phyloP scores from a whole-genome alignment of 2,329 filamentous ascomycete genomes.

The Esteya vermicola region DNA sequence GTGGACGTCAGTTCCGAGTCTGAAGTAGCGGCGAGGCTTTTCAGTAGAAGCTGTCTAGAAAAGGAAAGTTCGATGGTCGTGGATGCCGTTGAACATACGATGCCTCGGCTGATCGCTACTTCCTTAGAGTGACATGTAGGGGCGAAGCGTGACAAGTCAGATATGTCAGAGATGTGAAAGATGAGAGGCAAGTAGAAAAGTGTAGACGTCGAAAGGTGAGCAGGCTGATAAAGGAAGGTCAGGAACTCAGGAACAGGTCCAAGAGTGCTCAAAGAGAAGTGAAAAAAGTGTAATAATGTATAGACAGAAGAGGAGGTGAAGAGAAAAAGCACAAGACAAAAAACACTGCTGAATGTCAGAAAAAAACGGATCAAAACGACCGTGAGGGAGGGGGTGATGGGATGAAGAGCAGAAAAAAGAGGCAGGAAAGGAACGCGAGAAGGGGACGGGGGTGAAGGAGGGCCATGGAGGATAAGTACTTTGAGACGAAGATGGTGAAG shows the following conservation, averaged over 20 bases:
- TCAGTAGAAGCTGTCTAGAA: no score
- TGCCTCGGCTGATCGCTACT: no score
- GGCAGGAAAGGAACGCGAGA: conserved; percentile 21
- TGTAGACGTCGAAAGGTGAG: conserved; percentile 31
- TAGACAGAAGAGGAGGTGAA: no score
- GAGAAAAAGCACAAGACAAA: conserved; percentile 12
- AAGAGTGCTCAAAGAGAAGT: no score
- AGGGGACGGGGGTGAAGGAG: conserved; percentile 27
- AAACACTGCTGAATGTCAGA: conserved; percentile 21
- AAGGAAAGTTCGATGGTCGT: conserved; percentile 6
- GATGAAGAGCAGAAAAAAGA: conserved; percentile 17
- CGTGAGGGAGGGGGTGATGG: no score
- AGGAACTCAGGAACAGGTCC: conserved; percentile 1
- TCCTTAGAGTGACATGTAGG: no score
- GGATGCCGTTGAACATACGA: no score
- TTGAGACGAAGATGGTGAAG: conserved; percentile 8
- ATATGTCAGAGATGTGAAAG: no score
- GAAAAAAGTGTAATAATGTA: conserved; percentile 15
- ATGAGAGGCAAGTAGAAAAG: conserved; percentile 27
- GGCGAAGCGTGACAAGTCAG: no score
- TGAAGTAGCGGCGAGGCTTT: no score
- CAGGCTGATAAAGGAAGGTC: conserved; percentile 25
- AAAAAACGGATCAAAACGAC: conserved; percentile 34
- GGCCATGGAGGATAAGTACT: conserved; percentile 33
- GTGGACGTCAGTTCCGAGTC: no score